Conservation (phyloP, 495 filamentous ascomycete species). For the Penicillium crystallinum region DNA sequence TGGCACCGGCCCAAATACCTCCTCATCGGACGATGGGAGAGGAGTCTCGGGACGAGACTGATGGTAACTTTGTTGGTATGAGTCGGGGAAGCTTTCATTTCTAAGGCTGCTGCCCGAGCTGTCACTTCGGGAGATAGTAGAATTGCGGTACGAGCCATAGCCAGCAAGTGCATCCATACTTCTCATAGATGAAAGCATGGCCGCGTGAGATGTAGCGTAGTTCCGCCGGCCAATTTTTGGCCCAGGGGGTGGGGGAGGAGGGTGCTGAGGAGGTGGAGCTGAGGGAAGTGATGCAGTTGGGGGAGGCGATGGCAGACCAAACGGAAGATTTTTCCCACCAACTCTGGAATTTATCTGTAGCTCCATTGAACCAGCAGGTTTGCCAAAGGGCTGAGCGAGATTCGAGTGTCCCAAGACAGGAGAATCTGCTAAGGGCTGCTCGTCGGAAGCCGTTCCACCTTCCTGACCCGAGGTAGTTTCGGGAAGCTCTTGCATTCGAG, state of each 20-base stretch:
- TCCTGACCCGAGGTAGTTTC: conserved; percentile 7
- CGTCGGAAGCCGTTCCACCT: neutral
- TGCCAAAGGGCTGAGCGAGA: conserved; percentile 6
- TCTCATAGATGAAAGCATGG: neutral
- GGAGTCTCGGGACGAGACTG: conserved; percentile 35
- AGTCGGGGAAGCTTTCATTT: conserved; percentile 20
- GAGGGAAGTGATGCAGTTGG: conserved; percentile 26
- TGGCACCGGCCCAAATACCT: conserved; percentile 22
- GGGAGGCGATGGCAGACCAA: conserved; percentile 30
- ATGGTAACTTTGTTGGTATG: conserved; percentile 14
- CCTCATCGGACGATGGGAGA: conserved; percentile 42
- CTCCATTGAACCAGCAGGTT: conserved; percentile 5
- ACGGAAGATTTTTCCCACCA: conserved; percentile 21
- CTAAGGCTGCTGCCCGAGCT: conserved; percentile 28
- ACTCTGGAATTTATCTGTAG: conserved; percentile 17
- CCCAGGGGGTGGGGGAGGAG: conserved; percentile 8
- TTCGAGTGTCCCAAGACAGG: conserved; percentile 17
- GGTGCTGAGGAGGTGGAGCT: conserved; percentile 20
- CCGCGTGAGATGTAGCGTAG: conserved; percentile 12
- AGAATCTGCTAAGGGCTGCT: conserved; percentile 19
- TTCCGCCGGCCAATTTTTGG: conserved; percentile 13
- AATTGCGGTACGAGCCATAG: conserved; percentile 11
- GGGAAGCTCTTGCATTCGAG: conserved; percentile 14
- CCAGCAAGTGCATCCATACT: conserved; percentile 5
- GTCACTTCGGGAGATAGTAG: conserved; percentile 22